These are phyloP conservation scores for Annulohypoxylon nitens DNA, from an alignment of 495 filamentous ascomycete species.

Conservation along the genomic window DNA sequence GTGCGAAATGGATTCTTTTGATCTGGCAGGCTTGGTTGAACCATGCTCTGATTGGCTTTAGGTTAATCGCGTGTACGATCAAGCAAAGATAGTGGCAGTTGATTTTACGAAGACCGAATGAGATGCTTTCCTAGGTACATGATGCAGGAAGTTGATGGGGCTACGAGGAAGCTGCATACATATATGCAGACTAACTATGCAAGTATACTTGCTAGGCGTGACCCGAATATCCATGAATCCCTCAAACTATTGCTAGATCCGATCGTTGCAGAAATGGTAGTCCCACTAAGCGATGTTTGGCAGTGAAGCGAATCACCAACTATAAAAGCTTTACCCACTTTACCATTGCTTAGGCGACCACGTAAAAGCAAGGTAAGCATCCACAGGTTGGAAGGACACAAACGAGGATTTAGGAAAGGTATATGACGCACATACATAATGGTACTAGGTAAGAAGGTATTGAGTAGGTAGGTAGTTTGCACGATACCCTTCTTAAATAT, in stretches of 20 bases:
- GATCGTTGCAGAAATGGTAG: slow-evolving; percentile 15
- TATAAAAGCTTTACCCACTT: neutral
- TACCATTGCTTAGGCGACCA: neutral
- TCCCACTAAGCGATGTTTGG: neutral
- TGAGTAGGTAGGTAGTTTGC: neutral
- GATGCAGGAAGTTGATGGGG: slow-evolving; percentile 22
- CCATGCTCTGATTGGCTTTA: slow-evolving; percentile 35
- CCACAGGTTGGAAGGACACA: no score
- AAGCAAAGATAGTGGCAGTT: slow-evolving; percentile 38
- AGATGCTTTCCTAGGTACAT: slow-evolving; percentile 30
- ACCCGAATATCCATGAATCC: neutral
- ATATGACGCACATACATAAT: neutral
- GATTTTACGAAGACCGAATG: slow-evolving; percentile 39
- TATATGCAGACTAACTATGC: slow-evolving; percentile 13
- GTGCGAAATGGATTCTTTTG: slow-evolving; percentile 21
- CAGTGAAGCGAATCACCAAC: slow-evolving; percentile 8
- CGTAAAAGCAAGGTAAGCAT: neutral
- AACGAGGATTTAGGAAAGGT: neutral
- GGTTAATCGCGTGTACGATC: slow-evolving; percentile 48
- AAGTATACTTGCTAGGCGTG: neutral
- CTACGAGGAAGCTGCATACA: slow-evolving; percentile 8
- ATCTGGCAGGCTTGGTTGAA: slow-evolving; percentile 32
- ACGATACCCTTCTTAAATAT: neutral
- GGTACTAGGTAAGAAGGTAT: neutral
- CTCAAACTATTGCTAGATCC: slow-evolving; percentile 4